Evolutionary conservation across 163 green algal genomes (phyloP).

Genomic region (Prototheca cutis): DNA sequence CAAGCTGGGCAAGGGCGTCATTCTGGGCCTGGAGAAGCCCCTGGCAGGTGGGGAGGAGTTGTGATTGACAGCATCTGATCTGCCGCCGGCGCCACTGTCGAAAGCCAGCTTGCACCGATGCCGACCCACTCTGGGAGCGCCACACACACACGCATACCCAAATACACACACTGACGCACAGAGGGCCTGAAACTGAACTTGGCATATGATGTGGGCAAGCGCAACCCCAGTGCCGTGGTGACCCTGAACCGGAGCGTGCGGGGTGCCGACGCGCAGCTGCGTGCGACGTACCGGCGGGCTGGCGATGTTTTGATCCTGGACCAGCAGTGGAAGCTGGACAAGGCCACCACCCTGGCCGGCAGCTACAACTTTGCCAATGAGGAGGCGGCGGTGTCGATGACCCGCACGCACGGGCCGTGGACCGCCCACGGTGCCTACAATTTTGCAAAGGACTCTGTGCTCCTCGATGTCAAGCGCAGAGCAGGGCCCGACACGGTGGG

Average conservation of each 20-base stretch:
- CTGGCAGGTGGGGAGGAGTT: constrained; percentile 15
- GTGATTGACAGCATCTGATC: no score
- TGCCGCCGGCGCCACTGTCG: no score
- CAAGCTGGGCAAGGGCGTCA: constrained; percentile 2
- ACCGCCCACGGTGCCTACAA: constrained; percentile 16
- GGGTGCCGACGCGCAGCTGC: constrained; percentile 9
- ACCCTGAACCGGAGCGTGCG: constrained; percentile 4
- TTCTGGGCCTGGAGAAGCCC: constrained; percentile 14
- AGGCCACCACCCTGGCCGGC: constrained; percentile 3
- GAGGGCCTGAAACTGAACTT: constrained; percentile 16
- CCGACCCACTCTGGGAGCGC: no score
- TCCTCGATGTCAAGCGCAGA: constrained; percentile 3
- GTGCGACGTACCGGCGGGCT: constrained; percentile 6
- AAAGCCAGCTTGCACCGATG: no score
- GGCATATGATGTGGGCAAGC: constrained; percentile 4
- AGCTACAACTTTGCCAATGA: constrained; percentile 30
- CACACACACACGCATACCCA: no score
- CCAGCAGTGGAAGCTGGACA: constrained; percentile 28
- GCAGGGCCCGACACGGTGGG: constrained; percentile 7
- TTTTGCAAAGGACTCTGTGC: constrained; percentile 1
- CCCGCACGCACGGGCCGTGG: constrained; percentile 8
- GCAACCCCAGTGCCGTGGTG: constrained; percentile 2
- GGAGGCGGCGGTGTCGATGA: constrained; percentile 11
- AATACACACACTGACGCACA: no score
- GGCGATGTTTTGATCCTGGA: constrained; percentile 14